Percentiles rank a stretch among this genome's conserved stretches.
These are phyloP conservation scores for Aspergillus clavatus DNA, from an alignment of 2,329 filamentous ascomycete species.

Conservation along the genomic window DNA sequence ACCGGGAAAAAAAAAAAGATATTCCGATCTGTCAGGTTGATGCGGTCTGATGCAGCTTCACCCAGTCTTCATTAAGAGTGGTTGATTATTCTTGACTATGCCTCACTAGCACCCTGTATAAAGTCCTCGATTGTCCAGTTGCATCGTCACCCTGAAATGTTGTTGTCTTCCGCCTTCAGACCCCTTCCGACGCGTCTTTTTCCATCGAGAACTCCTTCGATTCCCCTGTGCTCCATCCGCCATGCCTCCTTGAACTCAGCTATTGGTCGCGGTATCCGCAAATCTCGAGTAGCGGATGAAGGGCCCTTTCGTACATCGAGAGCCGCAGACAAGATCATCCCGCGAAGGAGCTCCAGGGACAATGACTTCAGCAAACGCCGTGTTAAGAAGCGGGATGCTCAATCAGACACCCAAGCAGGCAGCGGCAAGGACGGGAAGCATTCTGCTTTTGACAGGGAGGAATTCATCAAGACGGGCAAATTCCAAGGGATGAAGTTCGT, in stretches of 20 bases:
- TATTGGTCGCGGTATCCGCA: slow-evolving; percentile 63
- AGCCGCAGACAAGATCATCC: neutral
- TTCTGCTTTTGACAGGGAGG: slow-evolving; percentile 23
- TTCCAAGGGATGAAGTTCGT: slow-evolving; percentile 18
- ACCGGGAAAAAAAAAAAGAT: neutral
- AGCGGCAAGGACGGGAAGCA: neutral
- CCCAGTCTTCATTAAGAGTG: neutral
- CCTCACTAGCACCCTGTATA: neutral
- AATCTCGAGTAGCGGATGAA: slow-evolving; percentile 24
- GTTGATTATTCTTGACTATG: neutral
- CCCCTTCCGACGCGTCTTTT: slow-evolving; percentile 13
- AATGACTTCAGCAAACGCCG: neutral
- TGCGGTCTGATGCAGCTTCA: neutral
- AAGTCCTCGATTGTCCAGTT: neutral
- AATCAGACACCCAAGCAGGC: neutral
- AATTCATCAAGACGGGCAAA: slow-evolving; percentile 29
- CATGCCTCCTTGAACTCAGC: slow-evolving; percentile 60
- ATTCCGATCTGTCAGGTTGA: neutral
- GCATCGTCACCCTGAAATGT: slow-evolving; percentile 5
- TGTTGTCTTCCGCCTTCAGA: slow-evolving; percentile 4
- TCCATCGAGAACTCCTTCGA: slow-evolving; percentile 4
- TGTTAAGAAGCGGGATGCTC: neutral
- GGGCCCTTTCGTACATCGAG: neutral
- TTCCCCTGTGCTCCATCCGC: slow-evolving; percentile 27
- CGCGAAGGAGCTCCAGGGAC: no score